Conservation (phyloP, 2,329 filamentous ascomycete species). For the Pyrenochaeta sp. region DNA sequence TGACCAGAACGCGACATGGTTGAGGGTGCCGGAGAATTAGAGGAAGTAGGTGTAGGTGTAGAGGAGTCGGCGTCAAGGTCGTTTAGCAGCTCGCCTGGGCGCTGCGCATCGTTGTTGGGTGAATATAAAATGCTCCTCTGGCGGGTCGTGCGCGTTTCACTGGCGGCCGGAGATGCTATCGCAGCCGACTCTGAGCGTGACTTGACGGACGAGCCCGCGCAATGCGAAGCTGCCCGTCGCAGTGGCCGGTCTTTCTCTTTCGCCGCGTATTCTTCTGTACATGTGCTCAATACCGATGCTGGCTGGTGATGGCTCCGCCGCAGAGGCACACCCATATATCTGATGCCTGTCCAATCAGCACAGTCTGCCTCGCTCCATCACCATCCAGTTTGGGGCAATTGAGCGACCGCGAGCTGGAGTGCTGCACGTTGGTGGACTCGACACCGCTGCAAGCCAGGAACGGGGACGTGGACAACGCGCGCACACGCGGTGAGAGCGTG, state of each 20-base stretch:
- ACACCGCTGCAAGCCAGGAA: slow-evolving; percentile 29
- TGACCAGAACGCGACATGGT: slow-evolving; percentile 66
- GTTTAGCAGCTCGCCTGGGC: slow-evolving; percentile 70
- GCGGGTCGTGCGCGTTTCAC: slow-evolving; percentile 20
- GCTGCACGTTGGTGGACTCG: slow-evolving; percentile 24
- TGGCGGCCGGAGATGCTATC: slow-evolving; percentile 19
- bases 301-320: slow-evolving; percentile 82
- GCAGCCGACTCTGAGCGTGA: slow-evolving; percentile 19
- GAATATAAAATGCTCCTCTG: slow-evolving; percentile 29
- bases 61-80: slow-evolving; percentile 77
- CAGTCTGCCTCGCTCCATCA: slow-evolving; percentile 33
- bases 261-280: slow-evolving; percentile 57
- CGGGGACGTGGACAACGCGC: slow-evolving; percentile 37
- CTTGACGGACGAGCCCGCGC: slow-evolving; percentile 32
- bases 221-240: slow-evolving; percentile 36
- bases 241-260: slow-evolving; percentile 24
- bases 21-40: slow-evolving; percentile 69
- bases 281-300: slow-evolving; percentile 75
- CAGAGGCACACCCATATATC: slow-evolving; percentile 80
- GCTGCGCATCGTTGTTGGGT: slow-evolving; percentile 41
- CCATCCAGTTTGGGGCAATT: slow-evolving; percentile 24
- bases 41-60: slow-evolving; percentile 62
- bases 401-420: slow-evolving; percentile 13
- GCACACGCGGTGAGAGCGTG: slow-evolving; percentile 36
- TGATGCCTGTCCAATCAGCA: slow-evolving; percentile 31